These are phyloP conservation scores for Gonapodya sp. DNA, from an alignment of 192 early-diverging fungal genomes.

Conservation along the genomic window DNA sequence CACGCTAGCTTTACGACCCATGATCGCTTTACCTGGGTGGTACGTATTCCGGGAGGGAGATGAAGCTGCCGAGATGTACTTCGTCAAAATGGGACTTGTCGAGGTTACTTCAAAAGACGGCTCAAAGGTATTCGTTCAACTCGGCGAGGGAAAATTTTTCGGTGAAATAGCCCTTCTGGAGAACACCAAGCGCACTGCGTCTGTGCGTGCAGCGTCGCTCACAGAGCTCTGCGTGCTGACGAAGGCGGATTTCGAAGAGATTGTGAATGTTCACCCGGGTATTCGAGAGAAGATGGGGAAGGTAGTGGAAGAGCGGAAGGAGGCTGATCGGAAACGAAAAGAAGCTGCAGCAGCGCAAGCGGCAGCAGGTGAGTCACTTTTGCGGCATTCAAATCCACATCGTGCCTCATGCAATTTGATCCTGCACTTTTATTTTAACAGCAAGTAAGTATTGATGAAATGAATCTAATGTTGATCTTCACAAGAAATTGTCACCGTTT, in stretches of 20 bases:
- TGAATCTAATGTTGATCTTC: neutral
- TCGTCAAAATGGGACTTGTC: slow-evolving; percentile 13
- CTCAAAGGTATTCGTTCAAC: slow-evolving; percentile 10
- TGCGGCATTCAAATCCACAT: neutral
- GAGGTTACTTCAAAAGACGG: slow-evolving; percentile 10
- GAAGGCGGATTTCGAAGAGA: slow-evolving; percentile 14
- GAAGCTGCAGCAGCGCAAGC: neutral
- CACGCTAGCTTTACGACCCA: slow-evolving; percentile 14
- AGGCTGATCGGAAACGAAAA: neutral
- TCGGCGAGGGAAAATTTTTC: slow-evolving; percentile 11
- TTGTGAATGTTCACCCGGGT: neutral
- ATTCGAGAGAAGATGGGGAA: neutral
- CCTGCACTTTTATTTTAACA: neutral
- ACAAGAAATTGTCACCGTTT: neutral
- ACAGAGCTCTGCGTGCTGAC: slow-evolving; percentile 18
- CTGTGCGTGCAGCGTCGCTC: slow-evolving; percentile 15
- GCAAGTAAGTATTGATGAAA: neutral
- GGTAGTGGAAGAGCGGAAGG: neutral
- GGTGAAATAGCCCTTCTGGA: slow-evolving; percentile 19
- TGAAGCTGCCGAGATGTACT: slow-evolving; percentile 19
- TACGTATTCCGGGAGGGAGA: slow-evolving; percentile 18
- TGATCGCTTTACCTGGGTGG: slow-evolving; percentile 12
- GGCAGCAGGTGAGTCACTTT: neutral
- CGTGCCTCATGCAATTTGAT: neutral
- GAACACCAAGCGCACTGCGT: slow-evolving; percentile 16